Evolutionary conservation across 495 filamentous ascomycete species (phyloP), one percentile per base, ranked within the genome.

Genomic region (Penicillium soppii): DNA sequence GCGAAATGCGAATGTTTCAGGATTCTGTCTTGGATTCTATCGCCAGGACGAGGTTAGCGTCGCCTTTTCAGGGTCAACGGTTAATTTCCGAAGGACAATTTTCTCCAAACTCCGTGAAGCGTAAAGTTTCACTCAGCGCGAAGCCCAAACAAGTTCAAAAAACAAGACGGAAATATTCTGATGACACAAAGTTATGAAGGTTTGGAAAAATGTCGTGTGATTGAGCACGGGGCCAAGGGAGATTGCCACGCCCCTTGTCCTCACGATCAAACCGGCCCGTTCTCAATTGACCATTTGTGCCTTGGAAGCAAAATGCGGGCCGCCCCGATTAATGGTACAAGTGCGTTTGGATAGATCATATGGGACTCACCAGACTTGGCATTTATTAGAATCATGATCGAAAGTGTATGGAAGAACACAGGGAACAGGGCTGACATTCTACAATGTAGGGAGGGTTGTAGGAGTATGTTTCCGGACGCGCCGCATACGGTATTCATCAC

Each of bases 191-290:
- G 27, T 17, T 23, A 41, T 32, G 26, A n/a, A n/a, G n/a, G n/a
- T n/a, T n/a, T 44, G 42, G 20, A 27, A 27, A 43, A 40, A 32
- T n/a, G 19, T n/a, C 41, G 46, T 22, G 23, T 32, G 35, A 49
- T 39, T 39, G 12, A 33, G 15, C 20, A 41, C 38, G 19, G 20
- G 19, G n/a, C n/a, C n/a, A 20, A 12, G 17, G 35, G 15, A 39
- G 12, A 47, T 32, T 33, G 17, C 20, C 29, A 20, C 10, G 26
- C 41, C 41, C 41, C 26, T 30, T n/a, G 32, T 21, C 13, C 16
- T 43, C 47, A 26, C 38, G 35, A 38, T 51, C 48, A 49, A 49
- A 49, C 36, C 46, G 46, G 21, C 36, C 39, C 30, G 20, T 51
- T 51, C 21, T 39, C 21, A 43, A 51, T 36, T 29, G 47, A 32